Evolutionary conservation across 78 protist species (phyloP), one percentile per base, ranked within the genome.

Genomic region (Dictyostelium firmibasis): DNA sequence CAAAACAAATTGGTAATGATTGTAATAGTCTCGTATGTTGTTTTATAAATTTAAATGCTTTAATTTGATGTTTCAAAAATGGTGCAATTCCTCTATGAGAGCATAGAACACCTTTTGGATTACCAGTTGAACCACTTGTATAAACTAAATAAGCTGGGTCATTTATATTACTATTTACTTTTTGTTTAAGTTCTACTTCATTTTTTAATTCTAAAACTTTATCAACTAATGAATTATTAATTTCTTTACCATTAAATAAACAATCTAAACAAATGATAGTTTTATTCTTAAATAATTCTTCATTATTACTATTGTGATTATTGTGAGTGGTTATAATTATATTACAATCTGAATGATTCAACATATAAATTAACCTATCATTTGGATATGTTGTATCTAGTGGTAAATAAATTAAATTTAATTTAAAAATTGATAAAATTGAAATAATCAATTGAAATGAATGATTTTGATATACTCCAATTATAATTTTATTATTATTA

Each of bases 1-100:
- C 95, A 41, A 91, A 91, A 43, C 95, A 91, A 60, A 91, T 77
- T 29, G 95, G 95, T 6, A 91, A 67, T 77, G 91, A 91, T 81
- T 84, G 91, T 13, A 91, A 35, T 27, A 84, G 16, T 62, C 94
- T 76, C 6, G 77, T 91, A 62, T 91, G 79, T 35, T 6, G 14
- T 20, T 44, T 14, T 27, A 13, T 43, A 35, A 91, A 53, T 81
- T 70, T 31, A 81, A 91, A 91, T 7, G 67, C 31, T 1, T 27
- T 41, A 8, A 91, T 91, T 77, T 91, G 95, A 18, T 53, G 57
- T 2, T 69, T 23, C 18, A 91, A 25, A 82, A 91, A 91, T 20
- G 83, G 72, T 6, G 47, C 84, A 14, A 91, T 91, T 27, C 95
- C 95, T 29, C 60, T 41, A 81, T 91, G 95, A 16, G 67, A 27